Conservation (phyloP, 2,329 filamentous ascomycete species). For the Ascochyta lentis region DNA sequence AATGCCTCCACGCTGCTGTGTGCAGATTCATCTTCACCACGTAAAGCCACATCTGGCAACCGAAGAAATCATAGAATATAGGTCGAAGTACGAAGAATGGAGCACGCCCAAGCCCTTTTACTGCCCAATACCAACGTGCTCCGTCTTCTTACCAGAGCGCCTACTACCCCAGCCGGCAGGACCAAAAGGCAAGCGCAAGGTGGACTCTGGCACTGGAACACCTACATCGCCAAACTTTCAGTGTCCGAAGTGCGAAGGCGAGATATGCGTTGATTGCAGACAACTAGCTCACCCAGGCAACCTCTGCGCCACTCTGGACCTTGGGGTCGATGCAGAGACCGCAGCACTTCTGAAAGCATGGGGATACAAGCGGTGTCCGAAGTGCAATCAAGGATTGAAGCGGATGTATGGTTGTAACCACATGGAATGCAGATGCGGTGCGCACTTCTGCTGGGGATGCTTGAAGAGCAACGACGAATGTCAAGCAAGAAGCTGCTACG, state of each 20-base stretch:
- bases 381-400: conserved; percentile 56
- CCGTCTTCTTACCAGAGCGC: conserved; percentile 53
- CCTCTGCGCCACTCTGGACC: conserved; percentile 43
- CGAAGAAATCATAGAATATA: conserved; percentile 47
- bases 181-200: conserved; percentile 29
- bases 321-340: conserved; percentile 47
- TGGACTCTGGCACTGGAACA: conserved; percentile 36
- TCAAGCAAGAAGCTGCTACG: conserved; percentile 22
- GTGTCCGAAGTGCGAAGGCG: conserved; percentile 54
- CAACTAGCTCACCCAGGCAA: conserved; percentile 49
- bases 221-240: conserved; percentile 37
- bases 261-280: conserved; percentile 55
- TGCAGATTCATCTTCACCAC: conserved; percentile 52
- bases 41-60: conserved; percentile 45
- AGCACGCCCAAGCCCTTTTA: conserved; percentile 55
- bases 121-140: conserved; percentile 58
- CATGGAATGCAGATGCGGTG: conserved; percentile 58
- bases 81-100: conserved; percentile 58
- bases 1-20: conserved; percentile 58
- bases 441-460: conserved; percentile 60
- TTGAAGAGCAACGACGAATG: conserved; percentile 43
- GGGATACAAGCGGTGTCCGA: conserved; percentile 59
- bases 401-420: conserved; percentile 59
- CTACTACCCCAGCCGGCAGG: conserved; percentile 23
- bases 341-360: conserved; percentile 50